phyloP scores from a whole-genome alignment of 352 stramenopile genomes.

The Pythium grandisporangium region DNA sequence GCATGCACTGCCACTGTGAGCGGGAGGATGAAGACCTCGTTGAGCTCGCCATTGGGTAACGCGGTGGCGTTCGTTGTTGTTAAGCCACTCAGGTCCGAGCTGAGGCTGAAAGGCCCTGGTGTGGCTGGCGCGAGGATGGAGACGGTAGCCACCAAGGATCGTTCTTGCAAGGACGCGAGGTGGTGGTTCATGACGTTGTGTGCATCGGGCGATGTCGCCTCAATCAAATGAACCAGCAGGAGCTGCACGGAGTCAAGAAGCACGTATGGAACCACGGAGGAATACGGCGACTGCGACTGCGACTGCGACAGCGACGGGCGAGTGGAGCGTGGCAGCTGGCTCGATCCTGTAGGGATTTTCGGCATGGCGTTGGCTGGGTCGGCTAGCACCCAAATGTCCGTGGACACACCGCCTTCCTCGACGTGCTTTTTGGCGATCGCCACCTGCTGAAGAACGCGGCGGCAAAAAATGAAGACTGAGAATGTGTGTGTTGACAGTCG shows the following conservation, averaged over 20 bases:
- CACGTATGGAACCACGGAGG: too few relatives aligned
- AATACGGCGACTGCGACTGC: too few relatives aligned
- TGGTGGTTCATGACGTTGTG: conserved; percentile 9
- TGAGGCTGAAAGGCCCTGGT: conserved; percentile 16
- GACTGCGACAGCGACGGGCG: too few relatives aligned
- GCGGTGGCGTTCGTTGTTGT: background rate
- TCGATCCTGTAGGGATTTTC: too few relatives aligned
- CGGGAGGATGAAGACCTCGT: conserved; percentile 17
- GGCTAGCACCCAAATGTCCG: conserved; percentile 17
- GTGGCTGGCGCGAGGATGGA: conserved; percentile 17
- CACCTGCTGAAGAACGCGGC: conserved; percentile 28
- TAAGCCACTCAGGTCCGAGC: background rate
- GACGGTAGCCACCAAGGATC: conserved; percentile 12
- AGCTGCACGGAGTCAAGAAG: conserved; percentile 29
- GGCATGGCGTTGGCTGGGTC: too few relatives aligned
- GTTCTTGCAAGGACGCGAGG: conserved; percentile 12
- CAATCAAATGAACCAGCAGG: conserved; percentile 21
- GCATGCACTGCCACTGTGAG: conserved; percentile 22
- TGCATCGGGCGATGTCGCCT: conserved; percentile 5
- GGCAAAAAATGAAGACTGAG: conserved; percentile 21
- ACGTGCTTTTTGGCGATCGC: conserved; percentile 18
- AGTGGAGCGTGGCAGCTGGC: too few relatives aligned
- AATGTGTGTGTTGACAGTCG: conserved; percentile 14
- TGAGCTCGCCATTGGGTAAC: conserved; percentile 18
- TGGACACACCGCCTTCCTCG: conserved; percentile 14